These are phyloP conservation scores for Rhododendron williamsianum DNA, from an alignment of 148 eudicot genomes.

Conservation along the genomic window DNA sequence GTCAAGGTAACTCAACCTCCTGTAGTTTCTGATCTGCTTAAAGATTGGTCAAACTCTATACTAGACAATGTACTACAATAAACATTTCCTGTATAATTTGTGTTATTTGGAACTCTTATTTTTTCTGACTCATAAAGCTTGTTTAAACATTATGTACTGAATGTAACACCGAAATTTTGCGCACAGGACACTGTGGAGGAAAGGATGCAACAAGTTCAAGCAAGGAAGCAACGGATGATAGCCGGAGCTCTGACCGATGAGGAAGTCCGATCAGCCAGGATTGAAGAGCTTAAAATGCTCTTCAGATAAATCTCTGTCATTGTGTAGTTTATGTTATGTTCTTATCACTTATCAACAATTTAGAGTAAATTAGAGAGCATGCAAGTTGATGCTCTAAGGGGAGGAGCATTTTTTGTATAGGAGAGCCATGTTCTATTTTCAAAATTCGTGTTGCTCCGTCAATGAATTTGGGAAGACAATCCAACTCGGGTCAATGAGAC, in stretches of 20 bases:
- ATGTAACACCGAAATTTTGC: neutral
- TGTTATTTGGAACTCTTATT: neutral
- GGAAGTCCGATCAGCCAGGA: neutral
- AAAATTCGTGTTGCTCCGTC: neutral
- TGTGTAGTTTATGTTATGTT: neutral
- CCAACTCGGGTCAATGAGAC: neutral
- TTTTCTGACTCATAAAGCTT: neutral
- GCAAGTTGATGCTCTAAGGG: neutral
- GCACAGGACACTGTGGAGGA: conserved; percentile 4
- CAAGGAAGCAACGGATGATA: neutral
- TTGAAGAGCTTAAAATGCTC: conserved; percentile 3
- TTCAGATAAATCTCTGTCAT: neutral
- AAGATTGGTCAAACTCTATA: neutral
- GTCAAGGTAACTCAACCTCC: conserved; percentile 18
- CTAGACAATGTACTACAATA: neutral
- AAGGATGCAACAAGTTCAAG: conserved; percentile 4
- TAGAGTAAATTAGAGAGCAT: neutral
- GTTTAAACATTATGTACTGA: neutral
- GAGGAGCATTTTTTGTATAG: neutral
- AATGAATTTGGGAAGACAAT: neutral
- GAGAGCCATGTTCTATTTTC: neutral
- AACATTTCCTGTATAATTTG: neutral
- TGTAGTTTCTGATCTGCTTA: neutral
- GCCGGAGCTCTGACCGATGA: neutral
- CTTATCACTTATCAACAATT: neutral